A percentile compares a stretch with the other conserved stretches of the same genome.
Evolutionary conservation across 2,329 filamentous ascomycete genomes (phyloP).

Genomic region (Colletotrichum coccodes): DNA sequence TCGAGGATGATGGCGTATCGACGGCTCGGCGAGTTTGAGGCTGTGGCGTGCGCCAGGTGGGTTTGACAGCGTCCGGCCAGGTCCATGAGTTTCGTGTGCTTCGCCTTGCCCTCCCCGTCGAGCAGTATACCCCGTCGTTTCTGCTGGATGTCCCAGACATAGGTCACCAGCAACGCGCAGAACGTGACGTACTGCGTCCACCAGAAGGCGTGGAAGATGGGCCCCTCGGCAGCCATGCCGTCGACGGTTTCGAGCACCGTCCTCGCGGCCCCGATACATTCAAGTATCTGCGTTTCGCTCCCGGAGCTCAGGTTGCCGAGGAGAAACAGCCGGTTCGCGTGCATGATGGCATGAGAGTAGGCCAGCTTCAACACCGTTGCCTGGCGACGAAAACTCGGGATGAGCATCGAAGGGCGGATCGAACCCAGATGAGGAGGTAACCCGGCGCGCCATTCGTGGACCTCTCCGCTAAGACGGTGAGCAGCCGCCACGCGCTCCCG

Average conservation of each 20-base stretch:
- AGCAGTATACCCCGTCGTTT: constrained; percentile 31
- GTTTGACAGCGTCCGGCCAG: constrained; percentile 51
- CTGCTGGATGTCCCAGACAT: constrained; percentile 57
- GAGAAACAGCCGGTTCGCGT: constrained; percentile 65
- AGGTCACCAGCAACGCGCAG: constrained; percentile 63
- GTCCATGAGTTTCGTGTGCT: constrained; percentile 43
- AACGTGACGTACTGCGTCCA: constrained; percentile 65
- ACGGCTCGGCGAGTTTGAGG: constrained; percentile 35
- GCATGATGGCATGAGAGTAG: constrained; percentile 65
- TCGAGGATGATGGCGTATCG: constrained; percentile 36
- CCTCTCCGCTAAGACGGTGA: constrained; percentile 46
- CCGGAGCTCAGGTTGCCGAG: constrained; percentile 42
- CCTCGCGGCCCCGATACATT: constrained; percentile 59
- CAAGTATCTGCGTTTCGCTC: constrained; percentile 42
- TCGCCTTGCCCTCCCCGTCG: neutral
- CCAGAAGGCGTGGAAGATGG: constrained; percentile 55
- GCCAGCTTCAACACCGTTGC: constrained; percentile 63
- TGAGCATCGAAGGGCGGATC: constrained; percentile 55
- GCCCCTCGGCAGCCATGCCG: constrained; percentile 47
- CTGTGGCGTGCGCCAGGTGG: constrained; percentile 45
- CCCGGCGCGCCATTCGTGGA: constrained; percentile 49
- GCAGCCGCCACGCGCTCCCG: constrained; percentile 49
- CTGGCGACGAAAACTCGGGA: constrained; percentile 57
- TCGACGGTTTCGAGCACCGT: constrained; percentile 55
- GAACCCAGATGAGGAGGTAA: constrained; percentile 55